Conservation (phyloP, 2,329 filamentous ascomycete species). For the Penicillium corylophilum region DNA sequence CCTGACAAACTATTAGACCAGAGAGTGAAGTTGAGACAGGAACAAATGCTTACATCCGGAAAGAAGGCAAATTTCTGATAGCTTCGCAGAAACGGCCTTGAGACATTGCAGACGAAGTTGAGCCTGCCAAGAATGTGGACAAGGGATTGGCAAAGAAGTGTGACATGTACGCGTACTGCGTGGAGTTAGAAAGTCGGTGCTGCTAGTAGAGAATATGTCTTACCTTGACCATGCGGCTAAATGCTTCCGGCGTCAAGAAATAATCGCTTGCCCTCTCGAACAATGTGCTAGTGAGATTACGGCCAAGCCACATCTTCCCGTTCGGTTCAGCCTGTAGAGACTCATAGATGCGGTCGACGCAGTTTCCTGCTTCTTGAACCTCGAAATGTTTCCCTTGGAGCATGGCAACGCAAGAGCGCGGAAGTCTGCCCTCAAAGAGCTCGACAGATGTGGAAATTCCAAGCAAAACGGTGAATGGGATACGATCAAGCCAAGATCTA, state of each 20-base stretch:
- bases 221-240: conserved; percentile 54
- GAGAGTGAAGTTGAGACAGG: neutral
- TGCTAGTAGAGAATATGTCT: neutral
- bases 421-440: conserved; percentile 59
- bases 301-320: conserved; percentile 52
- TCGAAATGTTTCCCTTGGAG: conserved; percentile 58
- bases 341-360: conserved; percentile 43
- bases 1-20: conserved; percentile 27
- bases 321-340: conserved; percentile 36
- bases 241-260: conserved; percentile 58
- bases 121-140: conserved; percentile 49
- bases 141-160: conserved; percentile 63
- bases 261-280: conserved; percentile 59
- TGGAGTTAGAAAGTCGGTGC: conserved; percentile 19
- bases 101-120: conserved; percentile 26
- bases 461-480: conserved; percentile 60
- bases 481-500: conserved; percentile 61
- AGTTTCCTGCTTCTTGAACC: conserved; percentile 49
- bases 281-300: conserved; percentile 51
- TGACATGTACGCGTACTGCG: conserved; percentile 62
- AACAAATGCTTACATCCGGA: conserved; percentile 42
- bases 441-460: conserved; percentile 64
- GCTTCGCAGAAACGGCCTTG: conserved; percentile 52
- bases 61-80: conserved; percentile 58
- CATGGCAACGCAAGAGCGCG: conserved; percentile 52